These are phyloP conservation scores for Venturia aucupariae DNA, from an alignment of 2,329 filamentous ascomycete species.

Conservation along the genomic window DNA sequence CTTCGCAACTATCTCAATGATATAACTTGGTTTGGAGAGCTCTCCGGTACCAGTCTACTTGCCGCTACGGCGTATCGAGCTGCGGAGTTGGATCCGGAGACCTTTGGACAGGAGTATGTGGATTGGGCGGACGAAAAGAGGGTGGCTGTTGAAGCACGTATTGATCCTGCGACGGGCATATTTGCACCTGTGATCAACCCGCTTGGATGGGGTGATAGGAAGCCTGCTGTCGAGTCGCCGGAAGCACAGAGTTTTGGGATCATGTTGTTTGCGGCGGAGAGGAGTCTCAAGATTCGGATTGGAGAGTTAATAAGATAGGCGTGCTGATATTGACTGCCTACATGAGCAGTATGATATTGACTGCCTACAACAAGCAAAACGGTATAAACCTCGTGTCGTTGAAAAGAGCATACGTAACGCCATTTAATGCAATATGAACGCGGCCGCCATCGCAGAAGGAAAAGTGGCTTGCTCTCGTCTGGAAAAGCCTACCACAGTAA, in stretches of 20 bases:
- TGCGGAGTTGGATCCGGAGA: slow-evolving; percentile 31
- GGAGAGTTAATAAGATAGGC: no score
- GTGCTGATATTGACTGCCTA: no score
- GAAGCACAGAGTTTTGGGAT: slow-evolving; percentile 38
- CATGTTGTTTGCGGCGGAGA: slow-evolving; percentile 33
- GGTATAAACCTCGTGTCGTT: no score
- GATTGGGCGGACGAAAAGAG: slow-evolving; percentile 36
- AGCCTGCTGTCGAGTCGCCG: slow-evolving; percentile 27
- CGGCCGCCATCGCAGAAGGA: no score
- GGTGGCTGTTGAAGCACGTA: slow-evolving; percentile 25
- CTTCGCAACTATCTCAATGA: slow-evolving; percentile 41
- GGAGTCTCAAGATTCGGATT: slow-evolving; percentile 22
- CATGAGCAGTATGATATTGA: slow-evolving; percentile 21
- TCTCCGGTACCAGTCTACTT: slow-evolving; percentile 39
- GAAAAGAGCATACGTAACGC: no score
- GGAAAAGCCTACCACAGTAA: no score
- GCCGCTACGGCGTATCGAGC: slow-evolving; percentile 38
- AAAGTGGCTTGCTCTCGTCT: no score
- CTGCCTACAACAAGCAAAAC: no score
- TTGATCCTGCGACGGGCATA: slow-evolving; percentile 30
- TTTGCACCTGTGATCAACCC: slow-evolving; percentile 35
- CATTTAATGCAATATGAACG: no score
- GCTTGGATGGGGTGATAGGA: slow-evolving; percentile 27
- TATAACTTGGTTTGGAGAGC: slow-evolving; percentile 37
- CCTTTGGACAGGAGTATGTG: slow-evolving; percentile 29